Evolutionary conservation across 495 filamentous ascomycete genomes (phyloP), one percentile per base, ranked within the genome.

Genomic region (Penicillium robsamsonii): DNA sequence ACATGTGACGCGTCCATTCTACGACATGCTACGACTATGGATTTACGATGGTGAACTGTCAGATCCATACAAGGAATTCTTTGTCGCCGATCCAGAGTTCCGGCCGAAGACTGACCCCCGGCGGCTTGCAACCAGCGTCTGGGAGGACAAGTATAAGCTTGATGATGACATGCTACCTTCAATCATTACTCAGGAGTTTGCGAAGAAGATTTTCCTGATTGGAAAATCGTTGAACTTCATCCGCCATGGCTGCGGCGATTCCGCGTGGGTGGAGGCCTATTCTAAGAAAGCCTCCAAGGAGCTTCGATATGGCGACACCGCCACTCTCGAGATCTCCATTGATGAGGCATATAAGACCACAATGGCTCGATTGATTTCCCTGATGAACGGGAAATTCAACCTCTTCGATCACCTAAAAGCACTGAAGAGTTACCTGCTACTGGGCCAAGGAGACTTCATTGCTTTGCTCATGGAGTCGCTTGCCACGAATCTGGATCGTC

Each of bases 161-260:
- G 85, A 89, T 58, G 82, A 89, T 54, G 75, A 81, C 13, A 93
- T 97, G 87, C 85, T 96, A 18, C 95, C 95, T 6, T 90, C 86
- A 33, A 96, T 99, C 57, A 89, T 97, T 44, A 92, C 89, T 4
- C 81, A 85, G 48, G 90, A 96, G 30, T 97, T 97, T 73, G 90
- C 94, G 0, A 88, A 94, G 53, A 96, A 96, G 64, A 88, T 97
- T 20, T 97, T 97, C 60, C 76, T 97, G 10, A 99, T 97, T 60
- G 95, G 95, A 33, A 99, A 99, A 70, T 95, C 91, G 12, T 75
- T 99, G 24, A 99, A 99, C 72, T 99, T 99, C 73, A 97, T 97
- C 70, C 89, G 93, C 37, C 89, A 96, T 72, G 90, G 89, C 58
- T 99, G 95, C 67, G 86, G 87, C 7, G 95, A 99, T 63, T 88